Percentiles rank a stretch among this genome's conserved stretches.
phyloP scores from a whole-genome alignment of 306 rosid species.

The Vigna reflexopilosa region DNA sequence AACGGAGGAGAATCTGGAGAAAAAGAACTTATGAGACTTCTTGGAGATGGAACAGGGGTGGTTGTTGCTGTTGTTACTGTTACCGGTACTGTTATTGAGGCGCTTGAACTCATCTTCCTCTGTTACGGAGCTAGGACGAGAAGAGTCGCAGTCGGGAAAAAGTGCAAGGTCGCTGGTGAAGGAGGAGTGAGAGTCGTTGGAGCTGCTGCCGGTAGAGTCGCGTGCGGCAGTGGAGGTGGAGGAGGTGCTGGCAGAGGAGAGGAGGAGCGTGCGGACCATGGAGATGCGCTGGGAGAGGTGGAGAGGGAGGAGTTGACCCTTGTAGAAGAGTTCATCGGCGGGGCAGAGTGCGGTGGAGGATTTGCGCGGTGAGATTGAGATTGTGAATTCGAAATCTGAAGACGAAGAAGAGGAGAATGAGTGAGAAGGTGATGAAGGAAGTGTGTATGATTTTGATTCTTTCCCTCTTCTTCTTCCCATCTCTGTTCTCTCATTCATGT shows the following conservation, averaged over 20 bases:
- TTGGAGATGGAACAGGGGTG: background rate
- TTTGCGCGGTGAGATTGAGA: slow-evolving; percentile 77
- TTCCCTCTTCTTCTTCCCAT: slow-evolving; percentile 56
- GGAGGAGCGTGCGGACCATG: slow-evolving; percentile 78
- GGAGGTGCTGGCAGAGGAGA: slow-evolving; percentile 60
- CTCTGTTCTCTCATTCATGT: background rate
- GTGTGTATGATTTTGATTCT: slow-evolving; percentile 58
- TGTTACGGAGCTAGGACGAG: slow-evolving; percentile 73
- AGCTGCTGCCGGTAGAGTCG: slow-evolving; percentile 84
- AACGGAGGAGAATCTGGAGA: slow-evolving; percentile 84
- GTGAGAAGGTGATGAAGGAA: slow-evolving; percentile 80
- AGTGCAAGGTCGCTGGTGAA: slow-evolving; percentile 61
- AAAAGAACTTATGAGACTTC: slow-evolving; percentile 56
- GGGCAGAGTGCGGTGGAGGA: slow-evolving; percentile 74
- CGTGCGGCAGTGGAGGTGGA: slow-evolving; percentile 70
- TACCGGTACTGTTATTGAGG: slow-evolving; percentile 27
- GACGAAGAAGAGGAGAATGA: slow-evolving; percentile 85
- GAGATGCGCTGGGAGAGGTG: slow-evolving; percentile 82
- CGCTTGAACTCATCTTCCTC: slow-evolving; percentile 75
- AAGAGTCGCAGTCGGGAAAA: slow-evolving; percentile 69
- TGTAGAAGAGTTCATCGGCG: slow-evolving; percentile 96
- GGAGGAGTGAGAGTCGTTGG: slow-evolving; percentile 70
- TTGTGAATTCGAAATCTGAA: slow-evolving; percentile 86
- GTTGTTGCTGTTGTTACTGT: background rate
- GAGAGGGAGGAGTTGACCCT: slow-evolving; percentile 87